Evolutionary conservation across 2,329 filamentous ascomycete species (phyloP), one percentile per base, ranked within the genome.

Genomic region (Venturia carpophila): DNA sequence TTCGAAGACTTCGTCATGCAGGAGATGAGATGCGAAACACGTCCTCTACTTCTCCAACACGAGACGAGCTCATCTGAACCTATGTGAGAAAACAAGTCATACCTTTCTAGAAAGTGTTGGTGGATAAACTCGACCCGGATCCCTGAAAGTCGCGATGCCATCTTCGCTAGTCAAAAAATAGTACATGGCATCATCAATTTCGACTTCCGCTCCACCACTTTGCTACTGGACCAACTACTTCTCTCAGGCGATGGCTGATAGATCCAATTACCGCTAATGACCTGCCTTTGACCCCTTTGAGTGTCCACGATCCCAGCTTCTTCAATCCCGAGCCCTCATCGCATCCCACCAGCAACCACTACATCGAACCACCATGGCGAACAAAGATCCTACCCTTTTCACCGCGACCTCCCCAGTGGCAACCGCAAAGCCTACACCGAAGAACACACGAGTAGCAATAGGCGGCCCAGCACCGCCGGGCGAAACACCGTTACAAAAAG

Each of bases 351-450:
- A 19, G 52, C 30, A 21, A n/a, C 15, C 27, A n/a, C 27, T 19
- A 17, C 30, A 58, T 58, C 30, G 52, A 34, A 37, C 15, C 37
- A 61, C n/a, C 21, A 61, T 61, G 60, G 37, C 39, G 24, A 61
- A 42, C 74, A 85, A 84, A 71, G 90, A 92, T 75, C 90, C 90
- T 69, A 94, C 90, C 71, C 87, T 89, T 73, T 94, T 90, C 76
- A 90, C 87, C 19, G 79, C 86, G 34, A 88, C 85, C 21, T 85
- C 82, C 67, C 86, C 86, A 43, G 89, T 91, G 77, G 89, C 88
- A 70, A 82, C 83, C 69, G 84, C 85, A 69, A 89, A 89, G 74
- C 75, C 81, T 52, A 71, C 67, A 43, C 75, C 74, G 65, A 71
- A 75, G 64, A 72, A 74, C 47, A 75, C 77, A 41, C 74, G 73